phyloP scores from a whole-genome alignment of 208 protist species.

The Zelonia costaricensis region DNA sequence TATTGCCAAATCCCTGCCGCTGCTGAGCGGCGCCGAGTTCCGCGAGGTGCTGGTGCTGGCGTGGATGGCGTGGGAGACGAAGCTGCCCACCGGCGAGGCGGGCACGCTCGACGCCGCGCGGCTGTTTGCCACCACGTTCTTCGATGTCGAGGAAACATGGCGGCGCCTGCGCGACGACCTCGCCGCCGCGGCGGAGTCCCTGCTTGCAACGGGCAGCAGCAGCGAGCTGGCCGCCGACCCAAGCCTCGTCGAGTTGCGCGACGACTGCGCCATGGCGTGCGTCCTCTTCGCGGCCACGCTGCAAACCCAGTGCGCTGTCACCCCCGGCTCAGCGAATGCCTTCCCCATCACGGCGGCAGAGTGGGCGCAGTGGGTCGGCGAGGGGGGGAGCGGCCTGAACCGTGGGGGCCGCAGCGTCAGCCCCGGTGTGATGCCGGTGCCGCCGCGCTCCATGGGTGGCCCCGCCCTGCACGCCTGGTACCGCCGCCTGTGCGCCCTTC shows the following conservation, averaged over 20 bases:
- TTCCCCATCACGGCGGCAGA: conserved; percentile 17
- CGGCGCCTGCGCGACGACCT: conserved; percentile 11
- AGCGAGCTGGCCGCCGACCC: not conserved
- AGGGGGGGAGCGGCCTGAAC: not conserved
- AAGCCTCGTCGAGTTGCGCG: conserved; percentile 1
- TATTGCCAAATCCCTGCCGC: conserved; percentile 24
- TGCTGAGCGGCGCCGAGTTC: conserved; percentile 39
- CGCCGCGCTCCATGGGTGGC: not conserved
- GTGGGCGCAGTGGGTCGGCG: conserved; percentile 12
- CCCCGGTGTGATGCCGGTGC: not conserved
- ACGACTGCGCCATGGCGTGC: conserved; percentile 8
- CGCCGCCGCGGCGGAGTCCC: too few relatives aligned
- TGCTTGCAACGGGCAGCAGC: too few relatives aligned
- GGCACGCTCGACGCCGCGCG: too few relatives aligned
- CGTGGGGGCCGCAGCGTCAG: not conserved
- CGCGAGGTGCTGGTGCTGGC: conserved; percentile 35
- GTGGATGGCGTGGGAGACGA: conserved; percentile 5
- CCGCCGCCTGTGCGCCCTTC: conserved; percentile 20
- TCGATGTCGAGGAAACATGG: conserved; percentile 30
- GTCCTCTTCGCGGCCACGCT: conserved; percentile 7
- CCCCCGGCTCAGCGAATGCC: not conserved
- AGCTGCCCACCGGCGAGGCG: not conserved
- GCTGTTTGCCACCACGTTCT: too few relatives aligned
- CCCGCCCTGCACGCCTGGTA: conserved; percentile 12
- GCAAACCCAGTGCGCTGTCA: conserved; percentile 1